A percentile compares a stretch with the other conserved stretches of the same genome.
phyloP scores from a whole-genome alignment of 352 stramenopile genomes.

The Nothophytophthora sp. region DNA sequence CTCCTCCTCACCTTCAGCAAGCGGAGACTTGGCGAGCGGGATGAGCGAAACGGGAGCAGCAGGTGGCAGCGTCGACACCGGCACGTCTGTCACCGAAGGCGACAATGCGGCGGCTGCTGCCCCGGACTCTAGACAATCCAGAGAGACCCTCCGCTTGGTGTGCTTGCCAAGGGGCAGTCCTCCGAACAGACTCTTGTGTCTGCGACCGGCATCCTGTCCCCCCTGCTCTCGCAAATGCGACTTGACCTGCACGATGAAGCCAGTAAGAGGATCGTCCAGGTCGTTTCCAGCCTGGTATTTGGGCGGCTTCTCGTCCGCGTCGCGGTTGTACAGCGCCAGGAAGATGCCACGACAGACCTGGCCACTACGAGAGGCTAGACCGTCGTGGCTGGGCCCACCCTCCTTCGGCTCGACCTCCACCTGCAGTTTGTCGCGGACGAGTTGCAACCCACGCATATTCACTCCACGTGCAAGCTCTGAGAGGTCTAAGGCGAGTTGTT shows the following conservation, averaged over 20 bases:
- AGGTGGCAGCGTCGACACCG: slow-evolving; percentile 2
- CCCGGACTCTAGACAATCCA: too few species aligned
- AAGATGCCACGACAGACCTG: slow-evolving; percentile 65
- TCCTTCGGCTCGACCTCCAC: slow-evolving; percentile 20
- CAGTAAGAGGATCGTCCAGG: too few species aligned
- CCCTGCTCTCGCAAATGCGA: too few species aligned
- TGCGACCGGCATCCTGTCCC: too few species aligned
- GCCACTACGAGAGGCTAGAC: slow-evolving; percentile 17
- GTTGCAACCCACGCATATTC: slow-evolving; percentile 27
- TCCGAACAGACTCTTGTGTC: too few species aligned
- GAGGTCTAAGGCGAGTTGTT: slow-evolving; percentile 59
- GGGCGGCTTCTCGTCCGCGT: slow-evolving; percentile 40
- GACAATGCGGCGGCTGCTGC: too few species aligned
- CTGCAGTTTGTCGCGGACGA: slow-evolving; percentile 37
- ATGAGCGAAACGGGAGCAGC: background rate
- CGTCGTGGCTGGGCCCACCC: background rate
- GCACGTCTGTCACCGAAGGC: too few species aligned
- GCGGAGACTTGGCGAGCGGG: too few species aligned
- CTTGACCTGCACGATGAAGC: too few species aligned
- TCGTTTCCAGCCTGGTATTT: slow-evolving; percentile 13
- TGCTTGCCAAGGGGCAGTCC: too few species aligned
- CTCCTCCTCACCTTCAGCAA: too few species aligned
- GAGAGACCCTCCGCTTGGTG: too few species aligned
- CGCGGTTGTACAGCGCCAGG: slow-evolving; percentile 59
- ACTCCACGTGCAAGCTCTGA: slow-evolving; percentile 48